phyloP scores from a whole-genome alignment of 2,329 filamentous ascomycete genomes.

The Lasiodiplodia sp. region DNA sequence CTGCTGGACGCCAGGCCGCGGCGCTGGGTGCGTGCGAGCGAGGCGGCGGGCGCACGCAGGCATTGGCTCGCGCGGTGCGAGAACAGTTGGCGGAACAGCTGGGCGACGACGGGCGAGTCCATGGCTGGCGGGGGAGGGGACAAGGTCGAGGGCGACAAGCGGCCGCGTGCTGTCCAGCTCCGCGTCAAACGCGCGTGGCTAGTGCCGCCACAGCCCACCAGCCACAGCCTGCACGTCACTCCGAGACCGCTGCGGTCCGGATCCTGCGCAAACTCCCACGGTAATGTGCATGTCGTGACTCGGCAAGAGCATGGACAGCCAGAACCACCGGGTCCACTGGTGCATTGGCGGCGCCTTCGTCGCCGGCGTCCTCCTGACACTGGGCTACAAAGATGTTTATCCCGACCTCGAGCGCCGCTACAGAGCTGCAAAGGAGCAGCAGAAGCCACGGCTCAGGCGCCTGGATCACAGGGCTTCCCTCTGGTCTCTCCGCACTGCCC shows the following conservation, averaged over 20 bases:
- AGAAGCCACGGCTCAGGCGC: conserved; percentile 36
- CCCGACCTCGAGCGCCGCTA: conserved; percentile 74
- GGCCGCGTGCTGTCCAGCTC: conserved; percentile 29
- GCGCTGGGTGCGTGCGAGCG: conserved; percentile 17
- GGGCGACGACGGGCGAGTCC: conserved; percentile 81
- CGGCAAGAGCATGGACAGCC: conserved; percentile 15
- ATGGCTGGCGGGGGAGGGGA: conserved; percentile 55
- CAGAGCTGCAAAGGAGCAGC: conserved; percentile 50
- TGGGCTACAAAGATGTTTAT: conserved; percentile 82
- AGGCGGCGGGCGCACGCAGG: conserved; percentile 19
- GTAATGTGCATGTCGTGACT: background rate
- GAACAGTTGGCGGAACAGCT: conserved; percentile 86
- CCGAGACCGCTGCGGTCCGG: background rate
- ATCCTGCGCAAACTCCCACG: background rate
- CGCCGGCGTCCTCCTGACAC: conserved; percentile 76
- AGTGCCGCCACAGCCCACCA: conserved; percentile 30
- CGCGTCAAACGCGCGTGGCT: conserved; percentile 31
- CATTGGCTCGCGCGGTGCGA: conserved; percentile 57
- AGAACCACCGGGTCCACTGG: conserved; percentile 52
- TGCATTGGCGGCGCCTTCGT: conserved; percentile 76
- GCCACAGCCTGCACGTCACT: conserved; percentile 21
- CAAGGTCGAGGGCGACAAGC: background rate
- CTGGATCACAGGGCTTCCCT: conserved; percentile 36
- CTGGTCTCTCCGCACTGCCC: background rate
- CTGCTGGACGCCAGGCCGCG: conserved; percentile 24